A percentile compares a stretch with the other conserved stretches of the same genome.
These are phyloP conservation scores for Clarireedia homoeocarpa DNA, from an alignment of 2,329 filamentous ascomycete genomes.

Conservation along the genomic window DNA sequence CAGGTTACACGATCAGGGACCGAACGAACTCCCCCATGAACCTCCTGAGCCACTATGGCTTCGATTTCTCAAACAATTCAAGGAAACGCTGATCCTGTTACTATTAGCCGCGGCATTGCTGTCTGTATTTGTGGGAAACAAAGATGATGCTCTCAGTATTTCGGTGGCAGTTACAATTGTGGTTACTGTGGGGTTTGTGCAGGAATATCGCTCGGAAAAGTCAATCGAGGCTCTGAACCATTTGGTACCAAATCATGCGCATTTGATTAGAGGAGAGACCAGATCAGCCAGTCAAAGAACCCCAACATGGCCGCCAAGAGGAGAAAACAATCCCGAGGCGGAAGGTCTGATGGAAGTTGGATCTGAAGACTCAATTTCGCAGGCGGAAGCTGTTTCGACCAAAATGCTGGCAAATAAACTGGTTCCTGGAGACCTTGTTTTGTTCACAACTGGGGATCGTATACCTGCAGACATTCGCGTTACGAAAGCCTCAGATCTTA, in stretches of 20 bases:
- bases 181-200: constrained; percentile 89
- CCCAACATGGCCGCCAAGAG: constrained; percentile 41
- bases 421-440: constrained; percentile 84
- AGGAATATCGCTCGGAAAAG: constrained; percentile 96
- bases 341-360: constrained; percentile 18
- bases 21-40: constrained; percentile 92
- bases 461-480: constrained; percentile 95
- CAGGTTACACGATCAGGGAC: constrained; percentile 72
- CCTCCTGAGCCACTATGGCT: constrained; percentile 91
- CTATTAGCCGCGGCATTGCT: constrained; percentile 81
- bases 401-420: constrained; percentile 83
- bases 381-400: constrained; percentile 60
- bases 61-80: constrained; percentile 92
- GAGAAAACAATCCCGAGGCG: constrained; percentile 17
- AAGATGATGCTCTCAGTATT: constrained; percentile 92
- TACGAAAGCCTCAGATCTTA: constrained; percentile 79
- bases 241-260: constrained; percentile 88
- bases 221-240: constrained; percentile 92
- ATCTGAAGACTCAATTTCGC: constrained; percentile 45
- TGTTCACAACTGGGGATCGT: constrained; percentile 92
- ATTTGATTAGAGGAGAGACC: constrained; percentile 62
- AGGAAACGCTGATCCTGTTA: constrained; percentile 90
- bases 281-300: constrained; percentile 19
- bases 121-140: constrained; percentile 85
- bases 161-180: constrained; percentile 95